phyloP scores from a whole-genome alignment of 345 rosid genomes.

The Bruguiera gymnorhiza region DNA sequence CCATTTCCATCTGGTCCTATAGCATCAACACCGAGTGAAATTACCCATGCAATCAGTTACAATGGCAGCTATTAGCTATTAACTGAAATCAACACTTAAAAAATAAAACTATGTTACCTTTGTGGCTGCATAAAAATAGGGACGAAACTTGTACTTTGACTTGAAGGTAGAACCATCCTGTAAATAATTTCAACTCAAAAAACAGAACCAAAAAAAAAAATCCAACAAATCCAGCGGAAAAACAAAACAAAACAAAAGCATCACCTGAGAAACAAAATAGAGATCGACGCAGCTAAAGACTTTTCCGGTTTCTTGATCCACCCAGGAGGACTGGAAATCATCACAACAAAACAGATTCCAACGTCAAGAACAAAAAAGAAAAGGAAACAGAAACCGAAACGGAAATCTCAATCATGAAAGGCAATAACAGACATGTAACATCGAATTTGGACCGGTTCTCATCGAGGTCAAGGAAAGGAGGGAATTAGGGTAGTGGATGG shows the following conservation, averaged over 20 bases:
- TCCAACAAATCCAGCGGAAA: neutral
- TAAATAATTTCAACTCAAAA: constrained; percentile 5
- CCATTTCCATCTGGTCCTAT: constrained; percentile 80
- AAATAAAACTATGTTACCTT: constrained; percentile 41
- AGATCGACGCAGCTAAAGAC: constrained; percentile 75
- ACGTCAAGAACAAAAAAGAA: neutral
- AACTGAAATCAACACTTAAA: neutral
- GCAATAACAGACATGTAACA: too few relatives aligned
- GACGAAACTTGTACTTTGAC: constrained; percentile 83
- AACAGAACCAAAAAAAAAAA: neutral
- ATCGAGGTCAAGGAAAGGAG: neutral
- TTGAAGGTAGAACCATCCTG: constrained; percentile 90
- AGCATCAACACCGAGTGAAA: constrained; percentile 4
- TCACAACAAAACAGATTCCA: constrained; percentile 4
- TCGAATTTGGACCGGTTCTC: too few relatives aligned
- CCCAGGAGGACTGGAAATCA: constrained; percentile 74
- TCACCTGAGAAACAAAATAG: constrained; percentile 87
- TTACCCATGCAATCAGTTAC: constrained; percentile 3
- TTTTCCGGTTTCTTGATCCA: constrained; percentile 64
- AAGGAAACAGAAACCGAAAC: neutral
- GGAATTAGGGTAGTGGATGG: neutral
- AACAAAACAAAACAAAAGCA: neutral
- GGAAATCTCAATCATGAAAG: neutral
- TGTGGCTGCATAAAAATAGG: constrained; percentile 81
- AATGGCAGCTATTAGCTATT: neutral